Base-by-base conservation (phyloP, 768 basidiomycete species). In the Termitomyces sp. region DNA sequence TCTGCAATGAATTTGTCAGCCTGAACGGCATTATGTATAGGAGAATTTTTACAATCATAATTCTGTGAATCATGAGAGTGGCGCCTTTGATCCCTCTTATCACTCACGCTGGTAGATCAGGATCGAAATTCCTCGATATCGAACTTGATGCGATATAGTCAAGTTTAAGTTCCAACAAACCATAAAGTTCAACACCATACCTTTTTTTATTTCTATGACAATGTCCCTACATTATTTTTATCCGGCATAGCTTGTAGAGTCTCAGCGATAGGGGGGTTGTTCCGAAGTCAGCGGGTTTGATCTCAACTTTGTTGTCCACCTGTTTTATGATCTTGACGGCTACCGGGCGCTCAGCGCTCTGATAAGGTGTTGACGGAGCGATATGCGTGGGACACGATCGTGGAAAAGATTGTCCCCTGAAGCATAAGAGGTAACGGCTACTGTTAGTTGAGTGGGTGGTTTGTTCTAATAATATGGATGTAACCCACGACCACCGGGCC, bases 301-400 rank as follows among this genome's bases (percentile, higher is more conserved):
- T 42, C 34, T 53, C 57, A 18, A 30, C 50, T 44, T 42, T 58
- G 26, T 44, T 54, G 34, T 65, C 60, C 14, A 60, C 43, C 20
- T 65, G 62, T 24, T 64, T 67, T 4, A 62, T 63, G 43, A 64
- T 64, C 39, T 62, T 64, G 34, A 68, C 59, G 12, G 62, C 45
- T 43, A 65, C 56, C 18, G n/a, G n/a, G n/a, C n/a, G n/a, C n/a
- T n/a, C n/a, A n/a, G n/a, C n/a, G n/a, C n/a, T n/a, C n/a, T n/a
- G n/a, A n/a, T 36, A 53, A 47, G 26, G 16, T 37, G 36, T 27
- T 58, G 36, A 54, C 53, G 22, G 57, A 56, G 45, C 61, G 60
- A 65, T 65, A 64, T 32, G 62, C 61, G 24, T 62, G 62, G 56
- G 67, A 60, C 39, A 63, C 62, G 53, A 69, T 69, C 64, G 61